Conservation (phyloP, 306 rosid species). For the Vigna trinervia region DNA sequence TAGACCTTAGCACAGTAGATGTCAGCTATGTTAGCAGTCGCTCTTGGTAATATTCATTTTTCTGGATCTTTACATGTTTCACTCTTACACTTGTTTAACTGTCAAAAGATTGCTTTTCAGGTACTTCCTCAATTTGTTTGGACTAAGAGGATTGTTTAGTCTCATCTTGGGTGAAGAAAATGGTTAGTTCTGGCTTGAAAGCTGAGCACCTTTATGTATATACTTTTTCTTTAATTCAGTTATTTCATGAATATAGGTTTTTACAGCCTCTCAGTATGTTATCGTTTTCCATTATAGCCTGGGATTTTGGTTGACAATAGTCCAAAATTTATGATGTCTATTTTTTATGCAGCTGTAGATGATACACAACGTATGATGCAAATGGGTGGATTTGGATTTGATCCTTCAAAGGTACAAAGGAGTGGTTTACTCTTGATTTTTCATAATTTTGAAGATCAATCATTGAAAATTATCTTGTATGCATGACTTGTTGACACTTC, state of each 20-base stretch:
- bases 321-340: conserved; percentile 34
- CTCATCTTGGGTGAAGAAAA: conserved; percentile 99
- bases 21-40: conserved; percentile 99
- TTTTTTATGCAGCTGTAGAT: conserved; percentile 81
- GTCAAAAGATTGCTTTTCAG: conserved; percentile 54
- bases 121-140: conserved; percentile 97
- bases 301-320: conserved; percentile 27
- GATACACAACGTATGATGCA: conserved; percentile 99
- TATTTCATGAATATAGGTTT: conserved; percentile 22
- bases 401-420: conserved; percentile 84
- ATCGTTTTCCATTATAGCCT: neutral
- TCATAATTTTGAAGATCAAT: conserved; percentile 31
- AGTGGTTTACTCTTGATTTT: conserved; percentile 30
- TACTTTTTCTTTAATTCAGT: neutral
- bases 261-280: neutral
- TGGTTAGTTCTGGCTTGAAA: conserved; percentile 64
- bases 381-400: conserved; percentile 97
- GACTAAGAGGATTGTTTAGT: conserved; percentile 96
- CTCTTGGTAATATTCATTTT: conserved; percentile 73
- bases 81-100: conserved; percentile 34
- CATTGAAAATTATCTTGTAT: conserved; percentile 8
- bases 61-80: conserved; percentile 25
- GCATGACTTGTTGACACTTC: neutral
- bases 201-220: neutral
- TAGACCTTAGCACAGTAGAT: conserved; percentile 98